Conservation (phyloP, 2,329 filamentous ascomycete species). For the Aspergillus sergii region DNA sequence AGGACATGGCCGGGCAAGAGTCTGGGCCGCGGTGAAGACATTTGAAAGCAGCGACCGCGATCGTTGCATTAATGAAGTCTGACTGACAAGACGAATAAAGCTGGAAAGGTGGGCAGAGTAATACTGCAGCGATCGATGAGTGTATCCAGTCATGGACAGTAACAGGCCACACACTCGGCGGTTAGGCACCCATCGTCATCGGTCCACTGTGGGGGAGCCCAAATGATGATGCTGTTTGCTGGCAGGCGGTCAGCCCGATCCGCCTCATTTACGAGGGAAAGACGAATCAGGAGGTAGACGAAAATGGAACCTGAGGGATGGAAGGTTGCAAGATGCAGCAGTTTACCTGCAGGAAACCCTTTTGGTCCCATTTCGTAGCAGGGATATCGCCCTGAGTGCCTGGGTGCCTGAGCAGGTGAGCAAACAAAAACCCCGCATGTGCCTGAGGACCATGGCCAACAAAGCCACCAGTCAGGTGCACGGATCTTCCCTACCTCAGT, state of each 20-base stretch:
- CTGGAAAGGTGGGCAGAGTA: conserved; percentile 1
- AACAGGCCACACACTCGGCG: conserved; percentile 19
- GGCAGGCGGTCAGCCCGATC: conserved; percentile 18
- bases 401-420: not conserved
- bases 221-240: conserved; percentile 17
- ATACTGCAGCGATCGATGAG: not conserved
- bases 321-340: not conserved
- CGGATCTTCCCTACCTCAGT: not conserved
- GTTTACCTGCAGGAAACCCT: not conserved
- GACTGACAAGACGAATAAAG: conserved; percentile 1
- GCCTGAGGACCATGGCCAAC: not conserved
- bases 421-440: conserved; percentile 4
- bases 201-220: conserved; percentile 28
- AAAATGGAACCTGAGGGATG: not conserved
- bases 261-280: conserved; percentile 12
- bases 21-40: conserved; percentile 20
- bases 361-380: not conserved
- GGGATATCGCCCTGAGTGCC: not conserved
- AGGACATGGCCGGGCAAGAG: conserved; percentile 31
- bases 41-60: conserved; percentile 16
- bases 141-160: conserved; percentile 8
- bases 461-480: not conserved
- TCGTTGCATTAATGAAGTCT: conserved; percentile 17
- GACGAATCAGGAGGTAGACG: not conserved
- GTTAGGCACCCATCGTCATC: conserved; percentile 24